These are phyloP conservation scores for Mariannaea elegans DNA, from an alignment of 2,329 filamentous ascomycete genomes.

Conservation along the genomic window DNA sequence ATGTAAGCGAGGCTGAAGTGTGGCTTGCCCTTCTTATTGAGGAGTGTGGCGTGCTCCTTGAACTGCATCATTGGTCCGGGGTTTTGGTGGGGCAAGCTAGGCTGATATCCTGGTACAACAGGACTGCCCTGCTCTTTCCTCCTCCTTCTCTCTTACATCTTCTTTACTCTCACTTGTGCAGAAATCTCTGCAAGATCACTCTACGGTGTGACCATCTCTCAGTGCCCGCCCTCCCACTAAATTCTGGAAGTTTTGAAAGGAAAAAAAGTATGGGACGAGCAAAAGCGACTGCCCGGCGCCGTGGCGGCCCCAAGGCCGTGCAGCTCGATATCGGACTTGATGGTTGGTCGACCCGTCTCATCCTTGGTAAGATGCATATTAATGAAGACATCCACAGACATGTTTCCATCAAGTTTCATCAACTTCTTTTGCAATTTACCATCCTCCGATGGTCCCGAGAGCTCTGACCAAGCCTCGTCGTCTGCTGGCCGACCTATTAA, in stretches of 20 bases:
- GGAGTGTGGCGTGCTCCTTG: constrained; percentile 25
- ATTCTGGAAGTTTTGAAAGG: neutral
- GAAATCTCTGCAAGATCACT: neutral
- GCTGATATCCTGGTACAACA: constrained; percentile 34
- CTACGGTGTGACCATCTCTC: neutral
- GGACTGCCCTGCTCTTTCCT: constrained; percentile 24
- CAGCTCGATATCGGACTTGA: constrained; percentile 32
- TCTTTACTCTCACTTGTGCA: constrained; percentile 6
- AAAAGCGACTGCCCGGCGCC: constrained; percentile 10
- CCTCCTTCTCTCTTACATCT: constrained; percentile 29
- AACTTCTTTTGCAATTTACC: constrained; percentile 35
- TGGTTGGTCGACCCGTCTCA: constrained; percentile 33
- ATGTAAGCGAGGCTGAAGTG: constrained; percentile 45
- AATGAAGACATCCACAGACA: constrained; percentile 30
- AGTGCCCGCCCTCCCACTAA: neutral
- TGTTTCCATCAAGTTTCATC: constrained; percentile 35
- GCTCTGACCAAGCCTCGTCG: constrained; percentile 14
- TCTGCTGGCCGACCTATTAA: constrained; percentile 38
- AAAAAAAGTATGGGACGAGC: constrained; percentile 23
- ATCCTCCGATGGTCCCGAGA: constrained; percentile 18
- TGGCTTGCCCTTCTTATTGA: constrained; percentile 1
- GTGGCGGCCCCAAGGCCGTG: neutral
- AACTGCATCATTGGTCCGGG: constrained; percentile 20
- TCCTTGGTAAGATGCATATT: neutral
- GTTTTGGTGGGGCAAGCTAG: constrained; percentile 28